Base-by-base conservation (phyloP, 2,329 filamentous ascomycete species). In the Phaeosphaeriaceae sp. region DNA sequence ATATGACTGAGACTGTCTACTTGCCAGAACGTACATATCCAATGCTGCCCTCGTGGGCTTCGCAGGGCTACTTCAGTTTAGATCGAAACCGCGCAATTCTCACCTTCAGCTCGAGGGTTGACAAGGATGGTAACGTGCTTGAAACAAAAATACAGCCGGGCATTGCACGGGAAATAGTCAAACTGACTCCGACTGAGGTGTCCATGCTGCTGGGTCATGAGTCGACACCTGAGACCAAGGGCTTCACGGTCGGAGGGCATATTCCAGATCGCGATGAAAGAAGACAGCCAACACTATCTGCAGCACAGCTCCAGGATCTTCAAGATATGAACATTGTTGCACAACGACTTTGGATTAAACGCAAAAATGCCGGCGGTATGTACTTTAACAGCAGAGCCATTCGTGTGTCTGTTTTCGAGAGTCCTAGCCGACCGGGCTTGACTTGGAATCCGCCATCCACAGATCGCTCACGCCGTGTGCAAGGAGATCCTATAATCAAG, bases 71-170 rank as follows among this genome's bases (percentile, higher is more conserved):
- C 57, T 86, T 89, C 71, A 87, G 85, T 70, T 75, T 89, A 48
- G 79, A 71, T 2, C 72, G 73, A 7, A 75, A 83, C 45, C 80
- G 85, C n/a, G 86, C 86, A 2, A 83, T 83, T 15, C 73, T 89
- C 31, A 89, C 87, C 0, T 86, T 89, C 68, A 88, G 86, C 66
- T 84, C 84, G 7, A 83, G 82, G 57, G 69, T 89, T 42, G 80
- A 86, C 59, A 62, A 70, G 1, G 64, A 80, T 20, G 87, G 86
- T 10, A 76, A 83, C 4, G 79, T 86, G 3, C 65, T 87, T 1
- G 86, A 88, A 31, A 81, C 78, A 7, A 82, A 84, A 46, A 79
- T 89, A 20, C 76, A 76, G 33, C 80, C 84, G 31, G 86, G 86
- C 1, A 81, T 76, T 10, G 74, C 87, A 20, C 79, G 79, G 6